A percentile compares a stretch with the other conserved stretches of the same genome.
Evolutionary conservation across 2,329 filamentous ascomycete genomes (phyloP).

Genomic region (Pestalotiopsis sp.): DNA sequence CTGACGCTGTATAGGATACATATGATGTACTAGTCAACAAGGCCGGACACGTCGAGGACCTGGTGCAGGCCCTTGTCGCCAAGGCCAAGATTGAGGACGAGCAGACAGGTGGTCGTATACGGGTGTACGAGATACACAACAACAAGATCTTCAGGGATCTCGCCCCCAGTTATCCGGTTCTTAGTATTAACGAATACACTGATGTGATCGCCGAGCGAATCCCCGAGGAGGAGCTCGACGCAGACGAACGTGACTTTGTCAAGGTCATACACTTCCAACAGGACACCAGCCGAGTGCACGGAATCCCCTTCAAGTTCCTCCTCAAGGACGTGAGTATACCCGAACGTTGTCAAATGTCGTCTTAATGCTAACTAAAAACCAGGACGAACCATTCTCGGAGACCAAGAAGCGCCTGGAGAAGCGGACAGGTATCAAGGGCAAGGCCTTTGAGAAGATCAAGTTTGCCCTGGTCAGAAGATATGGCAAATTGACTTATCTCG

Average conservation of each 20-base stretch:
- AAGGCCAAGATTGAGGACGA: slow-evolving; percentile 82
- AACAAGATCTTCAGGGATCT: slow-evolving; percentile 85
- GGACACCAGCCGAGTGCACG: slow-evolving; percentile 81
- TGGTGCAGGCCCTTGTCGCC: slow-evolving; percentile 75
- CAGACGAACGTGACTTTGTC: slow-evolving; percentile 62
- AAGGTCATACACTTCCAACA: slow-evolving; percentile 91
- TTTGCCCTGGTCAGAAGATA: slow-evolving; percentile 80
- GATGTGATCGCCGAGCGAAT: slow-evolving; percentile 79
- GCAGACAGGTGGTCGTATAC: slow-evolving; percentile 65
- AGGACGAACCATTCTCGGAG: slow-evolving; percentile 85
- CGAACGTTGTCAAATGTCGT: not conserved
- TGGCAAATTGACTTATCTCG: slow-evolving; percentile 75
- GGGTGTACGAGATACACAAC: slow-evolving; percentile 80
- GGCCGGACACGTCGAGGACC: slow-evolving; percentile 76
- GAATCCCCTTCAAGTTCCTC: slow-evolving; percentile 88
- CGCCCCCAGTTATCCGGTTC: slow-evolving; percentile 68
- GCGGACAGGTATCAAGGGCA: slow-evolving; percentile 92
- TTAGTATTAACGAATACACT: slow-evolving; percentile 84
- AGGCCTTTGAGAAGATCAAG: slow-evolving; percentile 98
- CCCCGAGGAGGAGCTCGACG: slow-evolving; percentile 70
- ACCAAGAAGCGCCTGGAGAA: slow-evolving; percentile 95
- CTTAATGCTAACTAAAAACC: slow-evolving; percentile 22
- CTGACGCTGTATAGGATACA: slow-evolving; percentile 56
- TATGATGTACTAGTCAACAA: slow-evolving; percentile 87
- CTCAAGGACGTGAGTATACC: slow-evolving; percentile 66